Base-by-base conservation (phyloP, 2,329 filamentous ascomycete genomes). In the Aschersonia sp. region DNA sequence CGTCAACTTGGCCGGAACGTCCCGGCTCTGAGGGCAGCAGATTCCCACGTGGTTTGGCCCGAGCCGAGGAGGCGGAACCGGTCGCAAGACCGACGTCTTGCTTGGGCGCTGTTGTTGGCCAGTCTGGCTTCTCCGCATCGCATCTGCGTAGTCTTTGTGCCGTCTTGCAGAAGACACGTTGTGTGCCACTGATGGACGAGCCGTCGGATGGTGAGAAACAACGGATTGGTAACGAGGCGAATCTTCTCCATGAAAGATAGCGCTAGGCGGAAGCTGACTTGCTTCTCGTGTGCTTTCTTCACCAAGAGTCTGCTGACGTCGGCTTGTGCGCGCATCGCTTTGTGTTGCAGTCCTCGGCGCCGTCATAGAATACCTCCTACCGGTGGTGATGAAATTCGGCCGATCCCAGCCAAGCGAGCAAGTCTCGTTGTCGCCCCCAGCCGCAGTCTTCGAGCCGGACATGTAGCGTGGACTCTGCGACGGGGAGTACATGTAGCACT, bases 21-120 rank as follows among this genome's bases (percentile, higher is more conserved):
- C 57, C 50, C 56, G 55, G 45, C 57, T 55, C 14, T 52, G 55
- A 48, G 55, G 57, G 42, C 58, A 58, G 52, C 57, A 58, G 31
- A 60, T 52, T 6, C 53, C 54, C 39, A 53, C 49, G 43, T 60
- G 57, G 11, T 54, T 47, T n/a, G 53, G 47, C 14, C 54, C 54
- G 41, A 51, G 49, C 42, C 42, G 8, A 33, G 50, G 30, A n/a
- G 47, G 22, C 22, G 44, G 42, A 30, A 31, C 30, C 35, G 35
- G 8, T 12, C 4, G 8, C 12, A 12, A 37, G 12, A 37, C 35
- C 8, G 35, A 8, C 12, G 35, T 37, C 35, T 12, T 37, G 35
- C 9, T 9, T 12, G 40, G n/a, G 2, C 5, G 40, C 10, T n/a
- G 11, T 42, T 42, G 40, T 12, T 7, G 6, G 40, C 10, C n/a